phyloP scores from a whole-genome alignment of 2,329 filamentous ascomycete species.

The Sclerotinia borealis region DNA sequence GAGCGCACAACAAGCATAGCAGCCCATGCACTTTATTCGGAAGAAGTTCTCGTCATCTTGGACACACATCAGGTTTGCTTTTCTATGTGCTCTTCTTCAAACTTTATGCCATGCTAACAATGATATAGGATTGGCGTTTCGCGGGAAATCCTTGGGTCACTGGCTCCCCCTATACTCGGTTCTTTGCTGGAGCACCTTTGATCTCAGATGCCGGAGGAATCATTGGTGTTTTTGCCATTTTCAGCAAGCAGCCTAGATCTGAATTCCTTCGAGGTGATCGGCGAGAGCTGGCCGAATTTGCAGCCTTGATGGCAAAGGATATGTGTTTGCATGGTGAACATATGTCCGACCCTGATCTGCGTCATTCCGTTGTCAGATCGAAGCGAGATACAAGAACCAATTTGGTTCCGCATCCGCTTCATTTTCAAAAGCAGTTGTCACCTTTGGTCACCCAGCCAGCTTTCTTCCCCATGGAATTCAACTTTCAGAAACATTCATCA shows the following conservation, averaged over 20 bases:
- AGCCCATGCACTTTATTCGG: conserved; percentile 34
- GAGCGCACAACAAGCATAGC: conserved; percentile 31
- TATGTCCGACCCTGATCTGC: conserved; percentile 10
- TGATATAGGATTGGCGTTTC: conserved; percentile 35
- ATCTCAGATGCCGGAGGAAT: conserved; percentile 28
- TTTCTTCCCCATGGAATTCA: not conserved
- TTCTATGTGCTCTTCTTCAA: not conserved
- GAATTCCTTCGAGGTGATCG: conserved; percentile 26
- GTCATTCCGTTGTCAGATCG: conserved; percentile 11
- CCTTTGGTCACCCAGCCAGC: not conserved
- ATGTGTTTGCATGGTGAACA: conserved; percentile 13
- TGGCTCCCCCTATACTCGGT: conserved; percentile 29
- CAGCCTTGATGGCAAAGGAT: conserved; percentile 17
- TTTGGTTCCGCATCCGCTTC: conserved; percentile 5
- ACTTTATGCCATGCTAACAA: conserved; percentile 7
- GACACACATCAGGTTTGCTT: conserved; percentile 32
- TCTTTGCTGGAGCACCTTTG: conserved; percentile 35
- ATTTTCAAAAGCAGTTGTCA: not conserved
- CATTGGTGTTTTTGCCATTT: conserved; percentile 32
- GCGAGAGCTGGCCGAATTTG: conserved; percentile 30
- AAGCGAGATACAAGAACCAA: conserved; percentile 15
- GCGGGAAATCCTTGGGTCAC: conserved; percentile 30
- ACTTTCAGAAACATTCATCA: not conserved
- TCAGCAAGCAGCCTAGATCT: conserved; percentile 24
- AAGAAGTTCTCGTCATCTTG: conserved; percentile 32